Evolutionary conservation across 805 yeast species (phyloP), one percentile per base, ranked within the genome.

Genomic region (Clavispora santaluciae): DNA sequence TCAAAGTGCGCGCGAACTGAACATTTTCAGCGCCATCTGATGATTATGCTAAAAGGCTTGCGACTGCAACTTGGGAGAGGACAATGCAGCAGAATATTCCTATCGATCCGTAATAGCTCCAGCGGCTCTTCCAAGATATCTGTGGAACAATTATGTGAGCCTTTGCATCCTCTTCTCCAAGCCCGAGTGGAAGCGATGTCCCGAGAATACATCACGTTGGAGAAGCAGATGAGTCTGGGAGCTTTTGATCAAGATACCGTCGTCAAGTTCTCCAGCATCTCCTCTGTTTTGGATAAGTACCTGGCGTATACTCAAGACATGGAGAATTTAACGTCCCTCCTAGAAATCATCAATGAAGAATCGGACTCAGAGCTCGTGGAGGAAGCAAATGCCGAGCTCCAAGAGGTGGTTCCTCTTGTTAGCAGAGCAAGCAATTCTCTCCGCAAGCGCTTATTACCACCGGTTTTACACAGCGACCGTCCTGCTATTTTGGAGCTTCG

Each of bases 401-500:
- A 64, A 1, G 54, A 61, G 1, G 49, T 75, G 0, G 41, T 68
- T 5, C 84, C 84, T 0, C 56, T 60, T 10, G 58, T 86, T 8
- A 57, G 60, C 3, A 49, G 58, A 8, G 55, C 75, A 1, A 66
- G 79, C 0, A 56, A 61, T 2, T 61, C 64, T 23, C 63, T 86
- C n/a, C 78, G 82, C 44, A 55, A 72, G 5, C 70, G 73, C 31
- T 66, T 93, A 5, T 62, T 91, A 17, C 96, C 97, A 2, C 78
- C 86, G 3, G 82, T 84, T 49, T 81, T 79, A 34, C 86, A 84
- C 59, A 75, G 82, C 3, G 93, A 86, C 35, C 79, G 77, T 46
- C 79, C 93, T 0, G 83, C 95, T 35, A 67, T 93, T 2, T 49
- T 93, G 15, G 99, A 93, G 59, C 63, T 93, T 11, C 72, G 97